Evolutionary conservation across 2,329 filamentous ascomycete species (phyloP).

Genomic region (Cladosporium austrohemisphaericum): DNA sequence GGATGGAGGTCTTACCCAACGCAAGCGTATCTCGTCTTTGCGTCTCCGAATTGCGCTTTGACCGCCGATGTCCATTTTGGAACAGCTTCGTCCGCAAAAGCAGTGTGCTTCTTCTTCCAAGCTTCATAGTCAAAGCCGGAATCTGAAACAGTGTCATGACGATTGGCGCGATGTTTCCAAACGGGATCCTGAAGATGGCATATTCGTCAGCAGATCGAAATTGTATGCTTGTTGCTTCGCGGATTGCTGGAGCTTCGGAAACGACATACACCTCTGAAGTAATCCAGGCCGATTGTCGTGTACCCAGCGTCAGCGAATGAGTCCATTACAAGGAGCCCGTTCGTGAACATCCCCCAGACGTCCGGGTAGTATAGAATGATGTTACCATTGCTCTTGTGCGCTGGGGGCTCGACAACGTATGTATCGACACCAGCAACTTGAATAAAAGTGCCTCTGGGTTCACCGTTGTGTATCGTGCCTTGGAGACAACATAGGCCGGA

Average conservation of each 20-base stretch:
- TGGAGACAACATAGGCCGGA: slow-evolving; percentile 18
- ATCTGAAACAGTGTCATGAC: slow-evolving; percentile 31
- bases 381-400: slow-evolving; percentile 20
- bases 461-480: slow-evolving; percentile 19
- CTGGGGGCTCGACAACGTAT: slow-evolving; percentile 19
- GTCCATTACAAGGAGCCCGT: slow-evolving; percentile 22
- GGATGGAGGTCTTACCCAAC: slow-evolving; percentile 30
- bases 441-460: slow-evolving; percentile 16
- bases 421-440: slow-evolving; percentile 19
- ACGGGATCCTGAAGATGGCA: slow-evolving; percentile 17
- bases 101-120: slow-evolving; percentile 47
- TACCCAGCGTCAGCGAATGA: slow-evolving; percentile 21
- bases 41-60: slow-evolving; percentile 34
- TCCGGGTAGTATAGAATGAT: slow-evolving; percentile 24
- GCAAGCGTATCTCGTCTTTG: slow-evolving; percentile 38
- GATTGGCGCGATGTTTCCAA: slow-evolving; percentile 21
- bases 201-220: too few species aligned
- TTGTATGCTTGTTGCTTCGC: too few species aligned
- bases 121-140: slow-evolving; percentile 46
- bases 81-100: slow-evolving; percentile 42
- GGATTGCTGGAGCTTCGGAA: too few species aligned
- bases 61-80: slow-evolving; percentile 45
- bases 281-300: slow-evolving; percentile 19
- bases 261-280: slow-evolving; percentile 20
- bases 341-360: slow-evolving; percentile 22